Base-by-base conservation (phyloP, 1,284 basidiomycete species). In the Xerocomus cyaneibrunnescens region DNA sequence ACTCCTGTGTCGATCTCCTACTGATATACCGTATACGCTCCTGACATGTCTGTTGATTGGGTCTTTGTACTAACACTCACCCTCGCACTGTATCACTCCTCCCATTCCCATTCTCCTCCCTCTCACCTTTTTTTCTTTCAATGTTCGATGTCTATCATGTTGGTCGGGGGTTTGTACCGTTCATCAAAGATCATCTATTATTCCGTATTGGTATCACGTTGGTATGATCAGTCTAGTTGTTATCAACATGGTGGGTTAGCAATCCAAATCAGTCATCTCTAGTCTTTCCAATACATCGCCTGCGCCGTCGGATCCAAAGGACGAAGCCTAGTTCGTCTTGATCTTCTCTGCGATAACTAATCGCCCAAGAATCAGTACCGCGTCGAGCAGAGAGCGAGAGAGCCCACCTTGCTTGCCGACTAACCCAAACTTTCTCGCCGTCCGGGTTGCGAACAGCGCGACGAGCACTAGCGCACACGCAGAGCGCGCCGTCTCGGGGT, bases 401-500 rank as follows among this genome's bases (percentile, higher is more conserved):
- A n/a, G 25, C 38, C 6, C 41, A 70, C 66, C 56, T 48, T 17
- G 56, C 48, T 50, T 51, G n/a, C 51, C 52, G 5, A 46, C 25
- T 42, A 56, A 42, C 30, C 65, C 78, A 67, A 83, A 87, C 52
- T 79, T 85, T 70, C 75, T 80, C 38, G 77, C 73, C 1, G 84
- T 76, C 27, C 87, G 74, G 22, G 74, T 74, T 3, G 74, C 65
- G 55, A 89, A 89, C 45, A 88, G 54, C 0, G 57, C 69, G 1
- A 77, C 74, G n/a, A 90, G 73, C 3, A 88, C 62, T 21, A 83
- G 46, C 23, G 83, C 83, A 64, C 86, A 88, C 30, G 81, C 73
- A 7, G 85, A 83, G n/a, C 85, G 74, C 5, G 87, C 87, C 3
- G 74, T 74, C 60, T 86, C 80, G 0, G 79, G 69, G 54, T 87